Percentiles rank a stretch among this genome's conserved stretches.
These are phyloP conservation scores for Sordariomycetes sp. DNA, from an alignment of 2,329 filamentous ascomycete genomes.

Conservation along the genomic window DNA sequence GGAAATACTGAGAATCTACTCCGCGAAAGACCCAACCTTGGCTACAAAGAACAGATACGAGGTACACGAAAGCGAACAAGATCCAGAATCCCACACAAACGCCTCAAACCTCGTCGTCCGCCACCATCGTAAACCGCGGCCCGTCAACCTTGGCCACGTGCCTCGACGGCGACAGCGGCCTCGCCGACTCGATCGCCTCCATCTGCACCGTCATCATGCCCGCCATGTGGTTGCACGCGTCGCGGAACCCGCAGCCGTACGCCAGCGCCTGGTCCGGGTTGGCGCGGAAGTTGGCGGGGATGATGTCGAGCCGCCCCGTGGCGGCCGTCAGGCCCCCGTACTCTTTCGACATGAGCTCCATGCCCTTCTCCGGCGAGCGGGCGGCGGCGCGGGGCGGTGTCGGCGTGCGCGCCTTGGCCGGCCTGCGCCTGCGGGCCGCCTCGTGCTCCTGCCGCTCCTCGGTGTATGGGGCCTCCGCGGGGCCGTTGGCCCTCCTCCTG, in stretches of 20 bases:
- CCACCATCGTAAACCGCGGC: neutral
- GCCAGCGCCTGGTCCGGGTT: neutral
- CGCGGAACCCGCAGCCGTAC: neutral
- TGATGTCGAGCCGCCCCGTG: neutral
- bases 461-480: neutral
- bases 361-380: neutral
- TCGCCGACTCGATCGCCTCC: neutral
- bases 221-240: conserved; percentile 1
- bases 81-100: neutral
- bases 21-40: neutral
- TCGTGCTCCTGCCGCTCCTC: neutral
- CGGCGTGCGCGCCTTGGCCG: neutral
- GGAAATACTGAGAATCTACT: too few species aligned
- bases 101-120: neutral
- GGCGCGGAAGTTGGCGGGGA: neutral
- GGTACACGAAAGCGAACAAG: neutral
- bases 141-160: conserved; percentile 1
- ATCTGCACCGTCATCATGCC: neutral
- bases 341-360: neutral
- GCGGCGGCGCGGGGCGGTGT: neutral
- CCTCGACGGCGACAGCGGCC: conserved; percentile 1
- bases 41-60: too few species aligned
- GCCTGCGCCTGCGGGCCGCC: neutral
- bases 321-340: neutral
- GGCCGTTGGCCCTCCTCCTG: neutral